Base-by-base conservation (phyloP, 2,329 filamentous ascomycete species). In the Trichoderma aggressivum region DNA sequence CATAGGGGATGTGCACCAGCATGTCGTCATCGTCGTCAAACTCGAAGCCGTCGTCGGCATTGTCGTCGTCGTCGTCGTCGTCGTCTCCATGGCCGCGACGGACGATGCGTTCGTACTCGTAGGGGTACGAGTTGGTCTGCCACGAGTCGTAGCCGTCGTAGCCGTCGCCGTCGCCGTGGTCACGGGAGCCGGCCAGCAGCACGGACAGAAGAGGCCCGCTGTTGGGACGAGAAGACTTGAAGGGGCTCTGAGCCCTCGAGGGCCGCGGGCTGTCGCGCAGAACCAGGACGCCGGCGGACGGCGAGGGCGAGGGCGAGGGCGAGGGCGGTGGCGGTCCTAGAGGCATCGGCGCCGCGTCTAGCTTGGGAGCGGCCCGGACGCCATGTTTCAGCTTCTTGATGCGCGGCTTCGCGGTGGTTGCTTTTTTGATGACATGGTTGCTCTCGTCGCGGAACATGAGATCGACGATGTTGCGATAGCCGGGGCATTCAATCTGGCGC, bases 381-480 rank as follows among this genome's bases (percentile, higher is more conserved):
- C 59, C 73, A 71, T 70, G 68, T 71, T 61, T 72, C 34, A 74
- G 71, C 56, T 79, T 79, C 70, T 75, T 76, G 53, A 69, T 70
- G 28, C 73, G 72, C 39, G 74, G 76, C 66, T 77, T 77, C 24
- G 76, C 74, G 30, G 77, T 82, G 66, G 81, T 82, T 59, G 84
- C 85, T 78, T 86, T 87, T 74, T 84, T 83, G 74, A 86, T 86
- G 70, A 88, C 86, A 75, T 86, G 85, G 36, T 82, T 83, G 73
- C 85, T 88, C 76, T 88, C 85, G 75, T 88, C 85, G 55, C 86
- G 84, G 74, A 89, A 88, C 81, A 88, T 87, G 72, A 88, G 81
- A 73, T 88, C 86, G 53, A 87, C 83, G 62, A 85, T 80, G 73
- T 86, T 86, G 56, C 86, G 81, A 74, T 89, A 89, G 70, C 87